phyloP scores from a whole-genome alignment of 805 yeast species.

The Wickerhamomyces mucosus region DNA sequence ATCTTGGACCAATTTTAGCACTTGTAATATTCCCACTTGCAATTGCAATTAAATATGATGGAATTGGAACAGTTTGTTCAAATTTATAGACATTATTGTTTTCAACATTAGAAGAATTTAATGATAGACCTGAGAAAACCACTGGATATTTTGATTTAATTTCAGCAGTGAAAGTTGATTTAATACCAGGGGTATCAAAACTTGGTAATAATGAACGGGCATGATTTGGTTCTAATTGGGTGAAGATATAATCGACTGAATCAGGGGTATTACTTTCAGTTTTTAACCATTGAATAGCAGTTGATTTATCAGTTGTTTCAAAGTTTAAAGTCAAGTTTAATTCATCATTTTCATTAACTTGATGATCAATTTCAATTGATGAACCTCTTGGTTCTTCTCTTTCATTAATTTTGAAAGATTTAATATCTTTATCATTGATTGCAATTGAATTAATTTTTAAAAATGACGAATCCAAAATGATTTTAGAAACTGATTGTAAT shows the following conservation, averaged over 20 bases:
- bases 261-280: constrained; percentile 65
- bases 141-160: constrained; percentile 60
- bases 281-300: constrained; percentile 80
- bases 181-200: constrained; percentile 84
- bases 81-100: constrained; percentile 35
- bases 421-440: constrained; percentile 28
- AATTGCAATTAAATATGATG: constrained; percentile 73
- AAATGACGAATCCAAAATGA: constrained; percentile 65
- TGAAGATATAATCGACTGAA: constrained; percentile 43
- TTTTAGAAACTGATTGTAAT: constrained; percentile 20
- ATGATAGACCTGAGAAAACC: constrained; percentile 59
- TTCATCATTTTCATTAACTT: constrained; percentile 3
- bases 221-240: constrained; percentile 89
- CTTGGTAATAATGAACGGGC: constrained; percentile 84
- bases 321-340: constrained; percentile 37
- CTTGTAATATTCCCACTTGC: constrained; percentile 73
- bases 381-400: constrained; percentile 52
- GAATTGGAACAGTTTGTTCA: constrained; percentile 74
- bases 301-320: constrained; percentile 63
- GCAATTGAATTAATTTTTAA: constrained; percentile 36
- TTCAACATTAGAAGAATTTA: constrained; percentile 6
- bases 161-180: constrained; percentile 49
- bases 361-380: constrained; percentile 27
- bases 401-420: constrained; percentile 25
- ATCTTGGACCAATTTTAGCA: constrained; percentile 76